Conservation (phyloP, 2,329 filamentous ascomycete species). For the Exophiala phaeomuriformis region DNA sequence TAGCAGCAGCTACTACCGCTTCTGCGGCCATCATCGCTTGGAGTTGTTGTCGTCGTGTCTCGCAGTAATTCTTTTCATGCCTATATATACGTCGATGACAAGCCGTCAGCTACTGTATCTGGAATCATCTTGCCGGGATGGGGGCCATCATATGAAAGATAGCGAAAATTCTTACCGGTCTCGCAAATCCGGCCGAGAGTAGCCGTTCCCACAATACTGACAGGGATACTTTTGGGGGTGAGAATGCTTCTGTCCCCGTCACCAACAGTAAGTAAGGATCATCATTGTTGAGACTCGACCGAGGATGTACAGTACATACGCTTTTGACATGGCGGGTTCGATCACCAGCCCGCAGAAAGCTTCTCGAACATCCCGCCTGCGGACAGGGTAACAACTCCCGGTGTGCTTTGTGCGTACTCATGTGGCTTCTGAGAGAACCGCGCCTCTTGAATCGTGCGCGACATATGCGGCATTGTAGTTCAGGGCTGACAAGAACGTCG, state of each 20-base stretch:
- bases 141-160: neutral
- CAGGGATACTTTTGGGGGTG: constrained; percentile 1
- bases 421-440: constrained; percentile 7
- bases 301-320: neutral
- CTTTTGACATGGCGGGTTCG: constrained; percentile 12
- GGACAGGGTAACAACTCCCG: constrained; percentile 8
- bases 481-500: neutral
- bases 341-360: constrained; percentile 1
- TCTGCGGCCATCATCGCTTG: neutral
- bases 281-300: neutral
- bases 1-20: neutral
- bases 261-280: neutral
- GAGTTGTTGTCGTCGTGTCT: neutral
- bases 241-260: neutral
- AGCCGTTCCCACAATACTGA: constrained; percentile 4
- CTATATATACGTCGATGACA: neutral
- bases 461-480: constrained; percentile 6
- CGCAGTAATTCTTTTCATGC: neutral
- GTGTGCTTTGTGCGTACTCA: constrained; percentile 6
- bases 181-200: constrained; percentile 9
- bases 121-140: neutral
- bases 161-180: constrained; percentile 7
- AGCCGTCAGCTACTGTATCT: neutral
- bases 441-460: constrained; percentile 2
- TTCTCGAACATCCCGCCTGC: constrained; percentile 5